Evolutionary conservation across 345 rosid genomes (phyloP).

Genomic region (Brassica carinata): DNA sequence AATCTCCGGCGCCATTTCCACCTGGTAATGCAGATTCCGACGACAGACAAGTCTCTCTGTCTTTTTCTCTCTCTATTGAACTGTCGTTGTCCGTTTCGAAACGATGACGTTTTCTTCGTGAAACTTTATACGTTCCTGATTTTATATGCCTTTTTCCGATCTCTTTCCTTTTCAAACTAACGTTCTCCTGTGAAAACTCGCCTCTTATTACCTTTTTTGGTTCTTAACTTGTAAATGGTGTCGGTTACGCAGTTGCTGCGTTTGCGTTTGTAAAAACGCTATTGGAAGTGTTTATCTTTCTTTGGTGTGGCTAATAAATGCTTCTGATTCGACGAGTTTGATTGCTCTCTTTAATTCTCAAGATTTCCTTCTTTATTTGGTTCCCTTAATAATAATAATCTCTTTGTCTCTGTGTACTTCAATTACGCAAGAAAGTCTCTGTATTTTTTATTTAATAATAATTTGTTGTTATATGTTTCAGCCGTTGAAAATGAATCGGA

Average conservation of each 20-base stretch:
- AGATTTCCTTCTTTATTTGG: not conserved
- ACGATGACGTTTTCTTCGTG: not conserved
- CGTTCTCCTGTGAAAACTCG: not conserved
- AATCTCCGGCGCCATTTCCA: constrained; percentile 7
- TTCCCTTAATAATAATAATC: not conserved
- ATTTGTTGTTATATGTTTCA: constrained; percentile 30
- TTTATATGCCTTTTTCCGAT: not conserved
- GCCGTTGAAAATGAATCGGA: constrained; percentile 64
- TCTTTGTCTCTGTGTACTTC: not conserved
- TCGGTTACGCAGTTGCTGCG: constrained; percentile 28
- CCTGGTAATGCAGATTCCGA: constrained; percentile 19
- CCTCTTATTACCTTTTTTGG: not conserved
- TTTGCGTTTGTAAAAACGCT: not conserved
- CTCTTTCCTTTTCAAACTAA: constrained; percentile 7
- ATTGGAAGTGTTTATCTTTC: not conserved
- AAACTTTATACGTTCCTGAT: not conserved
- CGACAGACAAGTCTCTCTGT: constrained; percentile 19
- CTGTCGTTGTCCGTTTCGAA: not conserved
- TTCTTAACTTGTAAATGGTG: constrained; percentile 2
- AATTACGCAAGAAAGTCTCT: not conserved
- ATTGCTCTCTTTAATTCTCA: not conserved
- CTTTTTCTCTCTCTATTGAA: not conserved
- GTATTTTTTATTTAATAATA: not conserved
- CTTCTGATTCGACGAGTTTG: not conserved
- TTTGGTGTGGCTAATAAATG: not conserved